A percentile compares a stretch with the other conserved stretches of the same genome.
phyloP scores from a whole-genome alignment of 2,329 filamentous ascomycete species.

The Basipetospora chlamydospora region DNA sequence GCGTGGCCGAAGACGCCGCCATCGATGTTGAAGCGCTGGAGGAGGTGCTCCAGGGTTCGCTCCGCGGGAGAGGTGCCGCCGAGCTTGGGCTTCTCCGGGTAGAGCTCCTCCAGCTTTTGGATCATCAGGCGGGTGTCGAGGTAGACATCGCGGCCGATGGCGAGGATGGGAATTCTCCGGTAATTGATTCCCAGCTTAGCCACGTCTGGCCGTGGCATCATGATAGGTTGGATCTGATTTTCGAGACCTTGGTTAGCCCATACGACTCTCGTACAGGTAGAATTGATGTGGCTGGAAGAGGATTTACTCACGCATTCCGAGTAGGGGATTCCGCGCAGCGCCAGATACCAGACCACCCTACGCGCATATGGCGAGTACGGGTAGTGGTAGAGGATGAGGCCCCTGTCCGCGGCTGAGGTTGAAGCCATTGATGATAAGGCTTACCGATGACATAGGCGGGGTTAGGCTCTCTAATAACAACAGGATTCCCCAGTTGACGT shows the following conservation, averaged over 20 bases:
- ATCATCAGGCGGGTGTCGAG: conserved; percentile 57
- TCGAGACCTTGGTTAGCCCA: neutral
- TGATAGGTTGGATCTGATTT: conserved; percentile 45
- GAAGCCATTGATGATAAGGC: neutral
- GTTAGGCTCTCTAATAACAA: too few species aligned
- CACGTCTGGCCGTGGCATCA: conserved; percentile 53
- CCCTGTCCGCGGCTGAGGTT: conserved; percentile 12
- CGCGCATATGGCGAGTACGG: conserved; percentile 48
- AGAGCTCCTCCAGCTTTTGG: conserved; percentile 43
- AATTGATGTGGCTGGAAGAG: neutral
- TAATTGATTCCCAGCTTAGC: conserved; percentile 46
- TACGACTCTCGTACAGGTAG: too few species aligned
- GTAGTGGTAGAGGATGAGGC: conserved; percentile 56
- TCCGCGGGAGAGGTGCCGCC: conserved; percentile 23
- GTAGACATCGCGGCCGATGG: conserved; percentile 54
- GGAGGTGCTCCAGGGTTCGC: conserved; percentile 34
- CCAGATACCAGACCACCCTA: conserved; percentile 52
- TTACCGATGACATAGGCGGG: too few species aligned
- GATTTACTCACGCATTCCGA: conserved; percentile 45
- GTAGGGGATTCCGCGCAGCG: conserved; percentile 49
- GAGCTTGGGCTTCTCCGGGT: conserved; percentile 26
- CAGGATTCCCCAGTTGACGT: too few species aligned
- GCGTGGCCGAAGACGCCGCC: conserved; percentile 39
- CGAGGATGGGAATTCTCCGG: conserved; percentile 53
- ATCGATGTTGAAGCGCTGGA: conserved; percentile 42